Evolutionary conservation across 805 yeast genomes (phyloP).

Genomic region (Jamesozyma jinghongensis): DNA sequence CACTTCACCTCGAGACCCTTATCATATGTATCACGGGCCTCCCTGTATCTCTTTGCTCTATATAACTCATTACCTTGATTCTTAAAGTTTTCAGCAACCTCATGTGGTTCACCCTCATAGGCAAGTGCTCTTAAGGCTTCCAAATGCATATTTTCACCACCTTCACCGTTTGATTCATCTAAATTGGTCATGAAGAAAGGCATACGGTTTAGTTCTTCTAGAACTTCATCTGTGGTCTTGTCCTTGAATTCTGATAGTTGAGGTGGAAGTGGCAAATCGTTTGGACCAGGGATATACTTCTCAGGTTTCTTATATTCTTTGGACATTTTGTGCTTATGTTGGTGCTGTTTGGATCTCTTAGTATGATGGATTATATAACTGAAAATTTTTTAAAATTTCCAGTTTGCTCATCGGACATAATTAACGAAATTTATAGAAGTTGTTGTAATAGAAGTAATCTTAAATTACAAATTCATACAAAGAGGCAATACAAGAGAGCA

Average conservation of each 20-base stretch:
- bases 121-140: conserved; percentile 90
- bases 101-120: conserved; percentile 92
- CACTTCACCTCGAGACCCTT: conserved; percentile 70
- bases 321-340: too few species aligned
- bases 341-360: not conserved
- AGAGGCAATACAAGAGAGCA: too few species aligned
- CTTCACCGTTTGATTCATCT: conserved; percentile 67
- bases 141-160: conserved; percentile 62
- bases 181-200: conserved; percentile 92
- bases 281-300: conserved; percentile 39
- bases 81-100: conserved; percentile 80
- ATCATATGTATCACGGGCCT: conserved; percentile 71
- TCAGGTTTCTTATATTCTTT: conserved; percentile 27
- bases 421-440: too few species aligned
- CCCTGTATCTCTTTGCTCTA: conserved; percentile 57
- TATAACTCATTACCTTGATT: conserved; percentile 88
- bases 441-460: too few species aligned
- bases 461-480: too few species aligned
- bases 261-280: conserved; percentile 73
- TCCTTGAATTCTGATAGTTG: conserved; percentile 56
- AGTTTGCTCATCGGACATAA: not conserved
- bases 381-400: not conserved
- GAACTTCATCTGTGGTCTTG: conserved; percentile 66
- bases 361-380: not conserved
- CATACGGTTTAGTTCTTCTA: conserved; percentile 66